Base-by-base conservation (phyloP, 129 eudicot species). In the Smallanthus sonchifolius region DNA sequence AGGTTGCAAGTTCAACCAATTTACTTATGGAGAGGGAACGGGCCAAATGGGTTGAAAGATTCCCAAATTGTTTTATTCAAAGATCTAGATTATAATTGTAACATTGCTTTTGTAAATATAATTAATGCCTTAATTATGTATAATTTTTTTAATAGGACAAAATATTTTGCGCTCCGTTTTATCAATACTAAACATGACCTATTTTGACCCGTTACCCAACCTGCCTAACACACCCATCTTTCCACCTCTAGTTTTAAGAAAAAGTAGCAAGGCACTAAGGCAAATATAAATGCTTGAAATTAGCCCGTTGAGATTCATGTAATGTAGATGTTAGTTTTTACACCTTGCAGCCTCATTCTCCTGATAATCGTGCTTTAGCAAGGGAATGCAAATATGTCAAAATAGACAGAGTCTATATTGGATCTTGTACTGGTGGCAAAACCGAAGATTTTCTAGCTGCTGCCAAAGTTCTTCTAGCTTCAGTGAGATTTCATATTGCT, bases 351-450 rank as follows among this genome's bases (percentile, higher is more conserved):
- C 99, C 99, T 80, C 95, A 95, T 79, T 95, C 99, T 55, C 99
- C 99, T 35, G 99, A 95, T 77, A 91, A 95, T 57, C 96, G 97
- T 42, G 99, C 90, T 64, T 84, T 85, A 83, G 99, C 99, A 49
- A 79, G 97, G 74, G 99, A 95, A 77, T 95, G 99, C 87, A 91
- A 88, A 83, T 95, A 95, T 79, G 97, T 91, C 60, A 95, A 88
- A 81, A 91, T 91, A 54, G 97, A 95, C 82, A 85, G 99, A 85
- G 99, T 95, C 9, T 95, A 95, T 64, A 95, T 95, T 79, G 99
- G 99, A 61, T 95, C 99, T 48, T 95, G 99, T 83, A 91, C 99
- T 24, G 99, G 99, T 69, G 99, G 97, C 48, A 95, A 95, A 85
- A 95, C 95, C 0, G 96, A 95, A 51, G 99, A 91, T 81, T 95